Evolutionary conservation across 169 alveolate species (phyloP).

Genomic region (Fabrea salina): DNA sequence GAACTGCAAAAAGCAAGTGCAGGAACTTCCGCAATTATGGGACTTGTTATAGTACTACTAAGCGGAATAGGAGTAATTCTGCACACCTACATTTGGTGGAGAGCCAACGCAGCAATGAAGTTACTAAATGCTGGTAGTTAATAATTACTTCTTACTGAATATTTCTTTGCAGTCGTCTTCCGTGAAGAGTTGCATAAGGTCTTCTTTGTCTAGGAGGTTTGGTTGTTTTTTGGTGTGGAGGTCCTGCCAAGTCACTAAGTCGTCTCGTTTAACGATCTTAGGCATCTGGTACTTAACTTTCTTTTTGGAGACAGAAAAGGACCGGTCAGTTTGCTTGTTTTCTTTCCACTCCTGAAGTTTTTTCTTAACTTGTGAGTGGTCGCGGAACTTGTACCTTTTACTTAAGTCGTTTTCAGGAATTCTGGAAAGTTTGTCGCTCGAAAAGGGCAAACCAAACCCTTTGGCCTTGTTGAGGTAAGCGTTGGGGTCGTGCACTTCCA

Average conservation of each 20-base stretch:
- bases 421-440: background rate
- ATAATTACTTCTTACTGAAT: no score
- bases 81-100: no score
- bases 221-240: background rate
- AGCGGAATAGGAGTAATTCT: no score
- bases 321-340: background rate
- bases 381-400: background rate
- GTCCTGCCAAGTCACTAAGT: background rate
- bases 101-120: no score
- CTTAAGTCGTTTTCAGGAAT: constrained; percentile 24
- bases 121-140: no score
- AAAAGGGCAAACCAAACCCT: constrained; percentile 29
- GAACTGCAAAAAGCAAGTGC: no score
- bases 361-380: background rate
- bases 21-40: no score
- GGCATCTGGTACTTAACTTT: background rate
- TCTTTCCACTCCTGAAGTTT: constrained; percentile 4
- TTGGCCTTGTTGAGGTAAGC: background rate
- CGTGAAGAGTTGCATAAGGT: background rate
- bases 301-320: background rate
- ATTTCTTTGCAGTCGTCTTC: constrained; percentile 9
- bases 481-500: background rate
- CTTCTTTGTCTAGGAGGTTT: background rate
- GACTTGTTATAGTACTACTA: no score
- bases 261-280: background rate